Conservation (phyloP, 164 flowering plant species). For the Nelumbo lutea region DNA sequence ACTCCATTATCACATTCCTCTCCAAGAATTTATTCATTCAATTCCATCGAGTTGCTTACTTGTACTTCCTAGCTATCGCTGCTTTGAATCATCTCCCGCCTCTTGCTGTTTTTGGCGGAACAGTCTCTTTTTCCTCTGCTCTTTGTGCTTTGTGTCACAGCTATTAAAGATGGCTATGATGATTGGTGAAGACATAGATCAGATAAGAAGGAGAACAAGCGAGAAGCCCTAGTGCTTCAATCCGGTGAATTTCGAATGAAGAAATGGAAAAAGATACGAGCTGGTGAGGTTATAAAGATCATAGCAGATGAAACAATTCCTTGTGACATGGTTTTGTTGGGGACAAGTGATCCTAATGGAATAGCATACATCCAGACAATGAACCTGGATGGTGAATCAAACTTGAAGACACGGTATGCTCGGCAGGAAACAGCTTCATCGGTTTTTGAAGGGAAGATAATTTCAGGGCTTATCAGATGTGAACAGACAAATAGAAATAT, state of each 20-base stretch:
- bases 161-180: slow-evolving; percentile 28
- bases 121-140: slow-evolving; percentile 90
- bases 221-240: slow-evolving; percentile 63
- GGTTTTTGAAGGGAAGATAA: no score
- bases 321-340: slow-evolving; percentile 82
- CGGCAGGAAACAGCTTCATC: slow-evolving; percentile 64
- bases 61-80: slow-evolving; percentile 86
- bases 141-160: slow-evolving; percentile 83
- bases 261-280: slow-evolving; percentile 62
- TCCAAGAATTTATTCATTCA: no score
- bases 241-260: slow-evolving; percentile 43
- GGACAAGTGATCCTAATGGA: slow-evolving; percentile 84
- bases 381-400: no score
- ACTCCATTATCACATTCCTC: slow-evolving; percentile 32
- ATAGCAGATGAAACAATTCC: slow-evolving; percentile 73
- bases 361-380: slow-evolving; percentile 64
- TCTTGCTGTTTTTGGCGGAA: slow-evolving; percentile 93
- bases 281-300: slow-evolving; percentile 23
- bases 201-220: slow-evolving; percentile 77
- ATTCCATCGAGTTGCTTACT: slow-evolving; percentile 28
- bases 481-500: slow-evolving; percentile 91
- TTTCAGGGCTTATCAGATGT: slow-evolving; percentile 38
- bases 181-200: slow-evolving; percentile 86
- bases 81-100: slow-evolving; percentile 94
- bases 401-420: slow-evolving; percentile 69